Evolutionary conservation across 352 stramenopile genomes (phyloP), one percentile per base, ranked within the genome.

Genomic region (Pythium coloratum): DNA sequence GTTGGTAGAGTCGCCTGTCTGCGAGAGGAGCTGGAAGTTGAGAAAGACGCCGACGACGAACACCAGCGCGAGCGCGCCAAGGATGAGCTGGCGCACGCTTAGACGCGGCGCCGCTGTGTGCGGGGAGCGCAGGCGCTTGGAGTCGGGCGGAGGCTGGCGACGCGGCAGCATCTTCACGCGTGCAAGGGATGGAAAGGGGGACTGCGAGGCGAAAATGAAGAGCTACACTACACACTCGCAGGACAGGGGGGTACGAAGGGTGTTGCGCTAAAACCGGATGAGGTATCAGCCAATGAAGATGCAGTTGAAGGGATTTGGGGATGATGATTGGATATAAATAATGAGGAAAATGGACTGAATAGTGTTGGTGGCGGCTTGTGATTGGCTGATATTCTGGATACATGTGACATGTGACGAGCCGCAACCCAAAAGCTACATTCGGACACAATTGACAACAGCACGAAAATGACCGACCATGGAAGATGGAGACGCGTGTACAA

Each of bases 1-100:
- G 16, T 5, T 26, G 5, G 16, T 53, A 6, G 46, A 18, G 46
- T 8, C 14, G 46, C 7, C 13, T 2, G 75, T 80, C 28, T 75
- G 67, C 36, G 74, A 64, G 70, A 92, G 80, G 69, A 92, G 89
- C 60, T 73, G 77, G 33, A 87, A 62, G 63, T 92, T 92, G 55
- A 88, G 75, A 64, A 86, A 92, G 62, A 86, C 71, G 63, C 79
- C 78, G 26, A 90, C 54, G 30, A 70, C 24, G 64, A 90, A 89
- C 55, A 90, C 59, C 34, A 80, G 34, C 0, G 62, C 73, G 36
- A 90, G 59, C 8, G 63, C 71, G 12, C 51, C 34, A 24, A 85
- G 49, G 28, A 77, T 74, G 6, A 55, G 67, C 14, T 67, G 73
- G 30, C 76, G 78, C 18, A 58, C 55, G 6, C 54, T 69, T 2